Percentiles rank a stretch among this genome's conserved stretches.
phyloP scores from a whole-genome alignment of 208 protist genomes.

The Kentomonas sorsogonicus region DNA sequence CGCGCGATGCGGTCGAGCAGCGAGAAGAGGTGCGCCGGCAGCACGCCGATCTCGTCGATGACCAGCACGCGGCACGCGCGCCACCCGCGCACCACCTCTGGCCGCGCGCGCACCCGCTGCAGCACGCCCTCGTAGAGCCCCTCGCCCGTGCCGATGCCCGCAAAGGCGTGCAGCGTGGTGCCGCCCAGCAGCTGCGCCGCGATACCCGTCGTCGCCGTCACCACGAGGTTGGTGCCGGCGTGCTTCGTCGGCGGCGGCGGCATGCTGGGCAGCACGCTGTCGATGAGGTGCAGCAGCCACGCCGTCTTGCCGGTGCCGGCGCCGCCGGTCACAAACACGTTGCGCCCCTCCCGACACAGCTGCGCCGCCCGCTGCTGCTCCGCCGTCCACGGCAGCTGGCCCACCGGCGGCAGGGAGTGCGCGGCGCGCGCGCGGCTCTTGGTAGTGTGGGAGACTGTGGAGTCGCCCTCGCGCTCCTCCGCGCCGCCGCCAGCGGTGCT shows the following conservation, averaged over 20 bases:
- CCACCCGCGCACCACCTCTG: constrained; percentile 39
- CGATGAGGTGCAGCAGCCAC: constrained; percentile 52
- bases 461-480: too few relatives aligned
- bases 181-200: constrained; percentile 72
- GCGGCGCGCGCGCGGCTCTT: too few relatives aligned
- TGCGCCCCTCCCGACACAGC: constrained; percentile 35
- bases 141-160: constrained; percentile 59
- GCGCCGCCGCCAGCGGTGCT: too few relatives aligned
- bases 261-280: constrained; percentile 21
- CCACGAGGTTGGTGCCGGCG: constrained; percentile 6
- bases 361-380: constrained; percentile 45
- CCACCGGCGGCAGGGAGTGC: neutral
- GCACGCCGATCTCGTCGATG: constrained; percentile 86
- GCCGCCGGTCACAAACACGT: constrained; percentile 71
- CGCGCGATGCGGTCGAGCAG: constrained; percentile 60
- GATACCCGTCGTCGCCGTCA: constrained; percentile 73
- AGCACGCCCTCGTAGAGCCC: constrained; percentile 21
- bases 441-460: too few relatives aligned
- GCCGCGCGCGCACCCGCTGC: constrained; percentile 18
- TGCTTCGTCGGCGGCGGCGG: neutral
- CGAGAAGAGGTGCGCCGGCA: constrained; percentile 64
- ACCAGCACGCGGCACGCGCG: constrained; percentile 57
- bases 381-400: constrained; percentile 19
- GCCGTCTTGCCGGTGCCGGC: constrained; percentile 82
- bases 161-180: constrained; percentile 63